Conservation (phyloP, 2,329 filamentous ascomycete genomes). For the Hypoxylon sp. region DNA sequence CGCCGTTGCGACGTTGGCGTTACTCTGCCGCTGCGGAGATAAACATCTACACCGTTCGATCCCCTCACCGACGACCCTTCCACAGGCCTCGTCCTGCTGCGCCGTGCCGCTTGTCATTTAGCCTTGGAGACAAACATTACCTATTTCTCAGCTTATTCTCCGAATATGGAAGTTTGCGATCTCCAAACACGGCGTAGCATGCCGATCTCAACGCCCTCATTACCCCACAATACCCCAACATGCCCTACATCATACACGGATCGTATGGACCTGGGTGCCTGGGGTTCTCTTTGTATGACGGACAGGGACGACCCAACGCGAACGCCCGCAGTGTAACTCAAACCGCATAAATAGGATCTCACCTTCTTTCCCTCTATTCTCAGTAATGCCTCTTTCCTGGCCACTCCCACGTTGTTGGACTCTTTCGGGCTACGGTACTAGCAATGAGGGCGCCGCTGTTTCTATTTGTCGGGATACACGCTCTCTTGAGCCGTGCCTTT, state of each 20-base stretch:
- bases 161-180: slow-evolving; percentile 30
- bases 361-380: slow-evolving; percentile 4
- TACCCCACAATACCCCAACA: slow-evolving; percentile 46
- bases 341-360: slow-evolving; percentile 31
- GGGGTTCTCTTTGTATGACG: slow-evolving; percentile 31
- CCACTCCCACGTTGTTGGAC: slow-evolving; percentile 10
- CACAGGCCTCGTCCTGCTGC: slow-evolving; percentile 13
- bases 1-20: slow-evolving; percentile 32
- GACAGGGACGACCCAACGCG: slow-evolving; percentile 17
- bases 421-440: slow-evolving; percentile 14
- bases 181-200: slow-evolving; percentile 22
- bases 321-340: slow-evolving; percentile 24
- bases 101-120: slow-evolving; percentile 25
- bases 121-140: slow-evolving; percentile 26
- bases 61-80: slow-evolving; percentile 31
- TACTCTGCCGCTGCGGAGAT: slow-evolving; percentile 18
- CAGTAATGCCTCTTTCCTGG: slow-evolving; percentile 12
- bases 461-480: slow-evolving; percentile 32
- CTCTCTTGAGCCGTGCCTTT: slow-evolving; percentile 39
- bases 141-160: slow-evolving; percentile 22
- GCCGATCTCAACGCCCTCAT: slow-evolving; percentile 22
- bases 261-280: not conserved
- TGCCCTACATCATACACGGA: slow-evolving; percentile 21
- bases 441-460: slow-evolving; percentile 42
- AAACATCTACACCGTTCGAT: slow-evolving; percentile 20